Evolutionary conservation across 2,329 filamentous ascomycete genomes (phyloP).

Genomic region (Apiospora sp.): DNA sequence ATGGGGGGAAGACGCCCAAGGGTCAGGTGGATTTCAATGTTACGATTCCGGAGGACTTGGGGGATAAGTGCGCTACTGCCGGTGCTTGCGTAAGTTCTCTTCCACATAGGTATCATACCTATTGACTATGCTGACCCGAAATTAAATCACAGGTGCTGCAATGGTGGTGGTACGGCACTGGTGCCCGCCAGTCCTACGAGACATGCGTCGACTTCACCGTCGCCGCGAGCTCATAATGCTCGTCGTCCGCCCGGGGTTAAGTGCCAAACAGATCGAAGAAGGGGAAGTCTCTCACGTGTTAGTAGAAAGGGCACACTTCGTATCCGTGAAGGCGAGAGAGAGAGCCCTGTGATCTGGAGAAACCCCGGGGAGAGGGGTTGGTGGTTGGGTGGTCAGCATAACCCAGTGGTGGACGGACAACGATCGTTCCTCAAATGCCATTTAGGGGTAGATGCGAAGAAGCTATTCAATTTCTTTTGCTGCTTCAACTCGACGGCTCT

Average conservation of each 20-base stretch:
- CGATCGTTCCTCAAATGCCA: too few relatives aligned
- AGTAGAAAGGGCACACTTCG: neutral
- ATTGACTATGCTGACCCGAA: neutral
- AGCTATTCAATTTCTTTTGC: too few relatives aligned
- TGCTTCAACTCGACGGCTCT: too few relatives aligned
- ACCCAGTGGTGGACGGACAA: too few relatives aligned
- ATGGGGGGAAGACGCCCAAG: slow-evolving; percentile 48
- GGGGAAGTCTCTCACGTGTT: too few relatives aligned
- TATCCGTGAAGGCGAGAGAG: neutral
- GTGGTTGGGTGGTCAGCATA: too few relatives aligned
- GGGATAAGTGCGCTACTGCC: slow-evolving; percentile 50
- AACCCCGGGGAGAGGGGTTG: too few relatives aligned
- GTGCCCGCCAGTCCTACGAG: slow-evolving; percentile 39
- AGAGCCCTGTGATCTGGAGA: too few relatives aligned
- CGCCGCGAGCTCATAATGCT: slow-evolving; percentile 16
- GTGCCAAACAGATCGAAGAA: neutral
- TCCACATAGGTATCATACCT: neutral
- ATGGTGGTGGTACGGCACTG: slow-evolving; percentile 59
- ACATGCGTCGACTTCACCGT: slow-evolving; percentile 31
- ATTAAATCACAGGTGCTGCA: slow-evolving; percentile 47
- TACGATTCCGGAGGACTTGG: slow-evolving; percentile 59
- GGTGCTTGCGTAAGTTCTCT: slow-evolving; percentile 52
- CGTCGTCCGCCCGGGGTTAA: too few relatives aligned
- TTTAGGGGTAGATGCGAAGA: too few relatives aligned
- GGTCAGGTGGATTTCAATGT: slow-evolving; percentile 59